Percentiles rank a stretch among this genome's conserved stretches.
Evolutionary conservation across 2,329 filamentous ascomycete species (phyloP).

Genomic region (Microsporum ferrugineum): DNA sequence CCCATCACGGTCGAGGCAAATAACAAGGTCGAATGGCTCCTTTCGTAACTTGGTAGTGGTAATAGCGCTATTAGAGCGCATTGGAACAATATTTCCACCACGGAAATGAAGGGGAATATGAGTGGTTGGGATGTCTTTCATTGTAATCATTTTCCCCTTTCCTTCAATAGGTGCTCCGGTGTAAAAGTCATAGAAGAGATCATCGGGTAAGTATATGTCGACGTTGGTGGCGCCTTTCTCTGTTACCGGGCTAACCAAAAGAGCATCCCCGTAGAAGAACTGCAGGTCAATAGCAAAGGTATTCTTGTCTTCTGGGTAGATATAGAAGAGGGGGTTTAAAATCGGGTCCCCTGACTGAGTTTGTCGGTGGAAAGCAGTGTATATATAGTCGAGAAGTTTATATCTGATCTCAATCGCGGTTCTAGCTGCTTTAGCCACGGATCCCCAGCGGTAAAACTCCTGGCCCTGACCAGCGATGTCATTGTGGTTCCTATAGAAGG

Average conservation of each 20-base stretch:
- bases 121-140: conserved; percentile 38
- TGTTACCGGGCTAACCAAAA: conserved; percentile 48
- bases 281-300: conserved; percentile 44
- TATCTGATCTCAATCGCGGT: conserved; percentile 64
- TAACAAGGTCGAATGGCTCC: conserved; percentile 57
- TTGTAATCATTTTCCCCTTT: conserved; percentile 34
- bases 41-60: conserved; percentile 51
- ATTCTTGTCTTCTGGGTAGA: conserved; percentile 50
- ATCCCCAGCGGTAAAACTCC: conserved; percentile 61
- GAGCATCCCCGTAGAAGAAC: conserved; percentile 48
- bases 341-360: conserved; percentile 51
- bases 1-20: conserved; percentile 53
- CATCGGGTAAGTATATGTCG: conserved; percentile 46
- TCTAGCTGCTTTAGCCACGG: conserved; percentile 52
- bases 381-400: conserved; percentile 65
- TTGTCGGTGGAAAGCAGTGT: conserved; percentile 57
- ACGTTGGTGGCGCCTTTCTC: conserved; percentile 43
- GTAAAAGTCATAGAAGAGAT: conserved; percentile 51
- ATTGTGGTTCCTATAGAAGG: conserved; percentile 69
- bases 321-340: conserved; percentile 60
- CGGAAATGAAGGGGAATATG: conserved; percentile 53
- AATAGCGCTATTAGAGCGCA: conserved; percentile 43
- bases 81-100: conserved; percentile 49
- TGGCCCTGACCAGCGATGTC: conserved; percentile 44
- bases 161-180: conserved; percentile 40